Evolutionary conservation across 2,329 filamentous ascomycete species (phyloP), one percentile per base, ranked within the genome.

Genomic region (Mariannaea elegans): DNA sequence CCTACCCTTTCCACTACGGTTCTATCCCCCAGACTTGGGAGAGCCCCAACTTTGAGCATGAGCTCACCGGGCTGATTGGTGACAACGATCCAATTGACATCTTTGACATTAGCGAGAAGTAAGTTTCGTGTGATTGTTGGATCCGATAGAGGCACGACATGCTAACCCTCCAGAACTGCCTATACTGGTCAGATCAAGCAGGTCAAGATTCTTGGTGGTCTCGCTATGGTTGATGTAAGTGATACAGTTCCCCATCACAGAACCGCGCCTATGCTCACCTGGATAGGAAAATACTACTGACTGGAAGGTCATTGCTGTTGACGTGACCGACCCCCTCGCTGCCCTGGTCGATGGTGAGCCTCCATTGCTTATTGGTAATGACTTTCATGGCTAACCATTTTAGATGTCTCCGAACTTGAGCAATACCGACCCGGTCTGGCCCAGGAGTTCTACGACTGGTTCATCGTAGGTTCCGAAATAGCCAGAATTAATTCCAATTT

Each of bases 11-110:
- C 61, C 70, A 76, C 23, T 80, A 80, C 47, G 78, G 78, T 0
- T 79, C 78, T 4, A 77, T 80, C 18, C 78, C 78, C 0, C 78
- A 80, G 62, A 80, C 78, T 0, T 80, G 78, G 78, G 78, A 80
- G 65, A 76, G 75, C 48, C 76, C 77, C 19, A 80, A 79, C 58
- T 70, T 74, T 32, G 63, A 76, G 16, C 77, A 80, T 44, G 66
- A 72, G 16, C 76, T 77, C 51, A 80, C 78, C 14, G 72, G 72
- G 0, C 71, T 62, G 7, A 58, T 70, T 1, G 78, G 78, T 1
- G 78, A 80, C 58, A 80, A 80, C 8, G 78, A 80, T 18, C 78
- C 78, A 0, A 73, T 80, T 14, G 78, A 80, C 49, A 49, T 80
- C 1, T 78, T 80, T 14, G 78, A 80, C 8, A 72, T 77, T 36